Base-by-base conservation (phyloP, 1,139 yeast genomes). In the Nakaseomyces uthaithaninus region DNA sequence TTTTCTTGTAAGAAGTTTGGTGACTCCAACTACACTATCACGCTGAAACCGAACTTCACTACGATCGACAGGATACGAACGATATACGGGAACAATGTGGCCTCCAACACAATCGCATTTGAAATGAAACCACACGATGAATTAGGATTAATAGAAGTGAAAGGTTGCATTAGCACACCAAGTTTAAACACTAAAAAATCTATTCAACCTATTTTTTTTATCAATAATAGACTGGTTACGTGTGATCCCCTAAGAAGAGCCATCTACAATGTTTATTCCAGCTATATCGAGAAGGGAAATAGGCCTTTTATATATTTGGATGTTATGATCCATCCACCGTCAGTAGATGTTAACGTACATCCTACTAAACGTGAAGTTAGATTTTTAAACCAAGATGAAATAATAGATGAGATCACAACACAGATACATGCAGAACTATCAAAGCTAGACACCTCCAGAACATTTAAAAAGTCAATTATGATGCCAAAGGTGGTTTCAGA, bases 361-460 rank as follows among this genome's bases (percentile, higher is more conserved):
- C 99, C 99, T 0, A 91, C 98, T 0, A 91, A 91, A 53, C 70
- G 93, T 41, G 97, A 91, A 53, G 97, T 93, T 1, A 63, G 94
- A 38, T 87, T 93, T 57, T 64, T 91, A 27, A 63, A 78, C 55
- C 97, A 93, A 54, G 94, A 83, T 41, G 97, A 87, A 55, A 84
- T 93, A 17, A 72, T 85, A 6, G 87, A 80, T 31, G 50, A 59
- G 18, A 68, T 91, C 1, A 69, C 80, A 23, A 59, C 61, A 0
- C 54, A 62, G 8, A 57, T 89, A 0, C 80, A 77, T 42, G 64
- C 62, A 3, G 56, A 66, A 1, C 64, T 91, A 24, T 64, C 76
- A 1, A 65, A 66, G n/a, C 70, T 77, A 8, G 95, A 87, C 50
- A 67, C 77, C 0, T 73, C 87, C 2, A 68, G 96, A 37, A 72